These are phyloP conservation scores for Alloascoidea hylecoeti DNA, from an alignment of 805 yeast genomes.

Conservation along the genomic window DNA sequence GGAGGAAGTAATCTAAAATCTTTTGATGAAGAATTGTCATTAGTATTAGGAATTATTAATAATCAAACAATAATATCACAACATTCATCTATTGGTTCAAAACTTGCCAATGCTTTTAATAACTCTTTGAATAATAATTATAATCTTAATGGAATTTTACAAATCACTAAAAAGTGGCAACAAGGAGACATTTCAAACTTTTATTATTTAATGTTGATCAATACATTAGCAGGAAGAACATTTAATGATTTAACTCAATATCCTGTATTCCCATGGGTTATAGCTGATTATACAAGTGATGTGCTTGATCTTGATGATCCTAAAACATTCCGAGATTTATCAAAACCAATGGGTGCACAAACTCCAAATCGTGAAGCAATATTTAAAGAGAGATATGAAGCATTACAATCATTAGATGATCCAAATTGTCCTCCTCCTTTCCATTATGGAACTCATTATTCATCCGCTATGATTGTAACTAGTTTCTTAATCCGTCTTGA, in stretches of 20 bases:
- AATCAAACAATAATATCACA: constrained; percentile 11
- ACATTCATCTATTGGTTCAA: constrained; percentile 19
- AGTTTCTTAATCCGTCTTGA: constrained; percentile 63
- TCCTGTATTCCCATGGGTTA: constrained; percentile 87
- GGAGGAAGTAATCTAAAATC: too few species aligned
- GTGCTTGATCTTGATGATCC: constrained; percentile 53
- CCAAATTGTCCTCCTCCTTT: constrained; percentile 60
- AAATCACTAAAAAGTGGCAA: constrained; percentile 60
- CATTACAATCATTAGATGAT: constrained; percentile 48
- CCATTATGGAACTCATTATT: constrained; percentile 88
- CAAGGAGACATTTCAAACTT: constrained; percentile 73
- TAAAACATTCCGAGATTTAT: constrained; percentile 52
- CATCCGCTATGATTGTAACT: constrained; percentile 87
- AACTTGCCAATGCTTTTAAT: constrained; percentile 30
- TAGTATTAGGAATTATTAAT: constrained; percentile 37
- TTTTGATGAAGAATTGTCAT: constrained; percentile 43
- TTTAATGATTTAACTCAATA: constrained; percentile 83
- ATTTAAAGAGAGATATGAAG: constrained; percentile 61
- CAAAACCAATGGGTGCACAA: constrained; percentile 92
- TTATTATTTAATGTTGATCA: constrained; percentile 64
- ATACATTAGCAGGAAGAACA: constrained; percentile 79
- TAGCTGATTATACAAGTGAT: constrained; percentile 68
- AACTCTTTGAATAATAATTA: constrained; percentile 18
- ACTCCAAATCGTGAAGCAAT: constrained; percentile 38
- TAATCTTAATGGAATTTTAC: constrained; percentile 1